Conservation (phyloP, 2,329 filamentous ascomycete species). For the Botrytis fragariae region DNA sequence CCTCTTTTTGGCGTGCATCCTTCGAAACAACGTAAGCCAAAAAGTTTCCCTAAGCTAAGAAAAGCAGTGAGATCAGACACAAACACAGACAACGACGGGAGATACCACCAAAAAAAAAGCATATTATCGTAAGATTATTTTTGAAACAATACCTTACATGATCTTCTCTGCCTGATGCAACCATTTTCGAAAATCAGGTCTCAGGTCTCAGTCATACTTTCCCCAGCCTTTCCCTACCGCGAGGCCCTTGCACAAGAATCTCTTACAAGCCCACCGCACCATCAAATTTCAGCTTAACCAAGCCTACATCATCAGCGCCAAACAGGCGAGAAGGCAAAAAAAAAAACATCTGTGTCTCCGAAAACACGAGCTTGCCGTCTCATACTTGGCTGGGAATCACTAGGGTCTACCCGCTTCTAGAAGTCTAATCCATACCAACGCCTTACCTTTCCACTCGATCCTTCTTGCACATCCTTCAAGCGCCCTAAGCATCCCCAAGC, state of each 20-base stretch:
- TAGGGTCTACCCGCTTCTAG: constrained; percentile 1
- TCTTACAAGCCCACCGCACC: constrained; percentile 9
- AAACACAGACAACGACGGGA: neutral
- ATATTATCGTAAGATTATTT: neutral
- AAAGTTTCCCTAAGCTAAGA: neutral
- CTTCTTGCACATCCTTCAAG: constrained; percentile 16
- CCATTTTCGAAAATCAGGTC: neutral
- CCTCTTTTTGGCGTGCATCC: neutral
- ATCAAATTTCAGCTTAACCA: constrained; percentile 1
- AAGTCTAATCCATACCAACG: neutral
- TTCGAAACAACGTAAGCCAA: neutral
- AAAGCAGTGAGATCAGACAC: neutral
- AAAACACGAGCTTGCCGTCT: neutral
- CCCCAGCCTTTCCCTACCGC: neutral
- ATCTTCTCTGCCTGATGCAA: constrained; percentile 14
- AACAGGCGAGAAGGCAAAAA: neutral
- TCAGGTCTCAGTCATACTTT: neutral
- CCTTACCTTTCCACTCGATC: constrained; percentile 15
- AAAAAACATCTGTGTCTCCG: neutral
- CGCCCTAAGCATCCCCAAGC: neutral
- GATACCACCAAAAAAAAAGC: neutral
- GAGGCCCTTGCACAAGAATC: constrained; percentile 17
- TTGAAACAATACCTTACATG: constrained; percentile 7
- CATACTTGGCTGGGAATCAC: neutral
- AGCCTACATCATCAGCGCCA: constrained; percentile 3